Base-by-base conservation (phyloP, 306 rosid species). In the Vigna nakashimae region DNA sequence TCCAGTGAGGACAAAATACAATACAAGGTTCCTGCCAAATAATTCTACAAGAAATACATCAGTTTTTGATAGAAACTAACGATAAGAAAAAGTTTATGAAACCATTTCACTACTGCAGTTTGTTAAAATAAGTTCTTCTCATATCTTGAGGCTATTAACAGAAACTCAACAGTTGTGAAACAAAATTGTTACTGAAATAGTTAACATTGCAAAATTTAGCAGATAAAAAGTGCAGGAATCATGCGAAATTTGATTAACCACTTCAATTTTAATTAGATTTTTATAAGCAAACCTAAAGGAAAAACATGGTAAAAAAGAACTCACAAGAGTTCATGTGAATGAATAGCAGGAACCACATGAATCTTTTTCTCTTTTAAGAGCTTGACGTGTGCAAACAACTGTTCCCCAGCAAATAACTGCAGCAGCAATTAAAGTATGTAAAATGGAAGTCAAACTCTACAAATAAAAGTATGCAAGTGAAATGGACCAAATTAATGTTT, bases 1-100 rank as follows among this genome's bases (percentile, higher is more conserved):
- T 90, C 97, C 96, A 90, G 76, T 90, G 96, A 68, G 95, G 93
- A 83, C 88, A 84, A 80, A 94, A 90, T 72, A 94, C 90, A 42
- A 94, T 82, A 85, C 96, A 94, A 13, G 97, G 97, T 80, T 94
- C 97, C 86, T 86, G 90, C 94, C 93, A 94, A 72, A 85, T 86
- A 48, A 74, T 79, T 85, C 98, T 94, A 80, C 22, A 56, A 26
- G 73, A 66, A 88, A 30, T 16, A 70, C 20, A 57, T 81, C 76
- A 88, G 82, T 62, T 76, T 74, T 43, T 22, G 40, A 69, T 16
- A 64, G 75, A 50, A 18, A 76, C 42, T 72, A 59, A 36, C 20
- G 30, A 30, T 4, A 9, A 50, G 22, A 34, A 9, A 36, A 57
- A 53, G 15, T 13, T 10, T 12, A 69, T 55, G 45, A 69, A 73